Base-by-base conservation (phyloP, 305 asterid genomes). In the Solanum hybrid region DNA sequence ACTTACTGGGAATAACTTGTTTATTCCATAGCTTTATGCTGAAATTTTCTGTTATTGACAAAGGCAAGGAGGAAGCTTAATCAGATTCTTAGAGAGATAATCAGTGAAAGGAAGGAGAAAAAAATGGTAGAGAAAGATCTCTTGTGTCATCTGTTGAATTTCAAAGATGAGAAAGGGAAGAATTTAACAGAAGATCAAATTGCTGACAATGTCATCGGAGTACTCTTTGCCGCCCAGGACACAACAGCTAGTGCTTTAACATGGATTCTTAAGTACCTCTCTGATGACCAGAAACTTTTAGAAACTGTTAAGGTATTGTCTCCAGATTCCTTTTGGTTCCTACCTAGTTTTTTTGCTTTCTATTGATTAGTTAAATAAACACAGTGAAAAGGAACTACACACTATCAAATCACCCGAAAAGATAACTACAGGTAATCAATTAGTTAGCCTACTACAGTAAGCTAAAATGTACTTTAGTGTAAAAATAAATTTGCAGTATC, bases 191-290 rank as follows among this genome's bases (percentile, higher is more conserved):
- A 94, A 74, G 96, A 95, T n/a, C 95, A 96, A 88, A 95, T 97
- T 5, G 92, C 96, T 2, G 99, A 97, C 92, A 97, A 97, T 89
- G 90, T 96, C 71, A 95, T 97, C 7, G 99, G 99, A 35, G 94
- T 97, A 2, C 90, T 97, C 57, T 97, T 97, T 93, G 99, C 99
- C 11, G 99, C 99, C 67, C 99, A 96, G 74, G 99, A 97, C 61
- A 97, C 99, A 11, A 97, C 99, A 2, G 99, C 99, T 9, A 93
- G 96, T 89, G 95, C 95, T 39, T 80, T 97, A 24, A 97, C 99
- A 57, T 97, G 99, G 99, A 93, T 97, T 64, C 93, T 97, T 90
- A 96, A 97, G 86, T 96, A 95, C 93, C 95, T 97, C n/a, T 92
- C 92, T 39, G 96, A 97, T 71, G 40, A 96, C 73, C 95, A 88